Evolutionary conservation across 805 yeast genomes (phyloP), one percentile per base, ranked within the genome.

Genomic region (Kazachstania bromeliacearum): DNA sequence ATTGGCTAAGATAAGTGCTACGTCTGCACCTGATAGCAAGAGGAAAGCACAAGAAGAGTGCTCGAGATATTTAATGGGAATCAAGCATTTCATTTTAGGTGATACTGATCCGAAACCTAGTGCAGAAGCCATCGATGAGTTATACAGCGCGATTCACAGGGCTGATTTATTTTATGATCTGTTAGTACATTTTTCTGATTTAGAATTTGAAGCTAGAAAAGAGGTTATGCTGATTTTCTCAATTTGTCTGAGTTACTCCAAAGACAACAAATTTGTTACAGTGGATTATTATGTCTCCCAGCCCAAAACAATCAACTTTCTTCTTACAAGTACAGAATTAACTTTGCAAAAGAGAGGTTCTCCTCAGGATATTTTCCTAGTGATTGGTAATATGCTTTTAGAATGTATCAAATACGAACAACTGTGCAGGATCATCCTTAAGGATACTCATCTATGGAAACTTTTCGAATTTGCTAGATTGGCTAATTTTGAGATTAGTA

Each of bases 201-300:
- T 92, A 38, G 96, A 85, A 44, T 88, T 92, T 60, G 97, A 92
- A 54, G 76, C 94, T 31, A 68, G 96, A 38, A 87, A 89, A 50
- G 92, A 84, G 47, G 89, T 85, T 12, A 70, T 76, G 4, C 64
- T 73, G 4, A 56, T 92, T 35, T 85, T 87, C 55, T 73, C 78
- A 43, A 77, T 85, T 4, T 68, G 94, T 28, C 68, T 92, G 43
- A 75, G 88, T 48, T 76, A 95, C 36, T 81, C 79, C 44, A 74
- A 77, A 26, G 89, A 85, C 29, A 73, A 67, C 46, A 72, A 85
- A 46, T 73, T 79, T 7, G 95, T 95, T 13, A 85, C 96, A 0
- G 88, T 85, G 14, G 96, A 89, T 51, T 84, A 87, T 57, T 59
- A 92, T 27, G 59, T 80, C 13, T 58, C 72, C 18, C 72, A 75